These are phyloP conservation scores for Sclerotinia trifoliorum DNA, from an alignment of 2,329 filamentous ascomycete genomes.

Conservation along the genomic window DNA sequence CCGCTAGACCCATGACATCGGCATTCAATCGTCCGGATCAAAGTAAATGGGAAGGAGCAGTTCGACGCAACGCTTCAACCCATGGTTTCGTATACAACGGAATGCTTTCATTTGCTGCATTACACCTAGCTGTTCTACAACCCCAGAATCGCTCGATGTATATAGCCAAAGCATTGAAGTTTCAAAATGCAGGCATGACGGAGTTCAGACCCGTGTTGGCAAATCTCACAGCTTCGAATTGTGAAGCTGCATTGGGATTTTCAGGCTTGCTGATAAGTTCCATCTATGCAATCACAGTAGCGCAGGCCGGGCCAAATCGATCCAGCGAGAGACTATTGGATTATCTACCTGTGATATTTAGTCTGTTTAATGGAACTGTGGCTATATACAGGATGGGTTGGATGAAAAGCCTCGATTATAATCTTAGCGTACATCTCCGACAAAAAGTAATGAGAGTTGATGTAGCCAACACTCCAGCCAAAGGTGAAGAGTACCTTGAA, in stretches of 20 bases:
- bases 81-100: conserved; percentile 20
- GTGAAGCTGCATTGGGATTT: conserved; percentile 13
- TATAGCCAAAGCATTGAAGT: conserved; percentile 9
- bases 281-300: conserved; percentile 18
- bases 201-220: background rate
- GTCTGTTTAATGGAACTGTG: conserved; percentile 17
- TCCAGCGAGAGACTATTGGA: conserved; percentile 6
- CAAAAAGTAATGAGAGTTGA: conserved; percentile 1
- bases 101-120: conserved; percentile 16
- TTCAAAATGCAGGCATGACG: conserved; percentile 12
- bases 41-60: conserved; percentile 7
- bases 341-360: conserved; percentile 2
- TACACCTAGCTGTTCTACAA: conserved; percentile 13
- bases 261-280: conserved; percentile 15
- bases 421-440: background rate
- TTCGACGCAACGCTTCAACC: conserved; percentile 3
- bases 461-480: background rate
- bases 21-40: conserved; percentile 17
- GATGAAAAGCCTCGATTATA: conserved; percentile 6
- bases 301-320: background rate
- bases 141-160: background rate
- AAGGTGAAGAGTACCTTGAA: conserved; percentile 10
- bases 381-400: conserved; percentile 19
- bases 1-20: conserved; percentile 5
- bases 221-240: conserved; percentile 1